Conservation (phyloP, 768 basidiomycete genomes). For the Fistulinella prunicolor region DNA sequence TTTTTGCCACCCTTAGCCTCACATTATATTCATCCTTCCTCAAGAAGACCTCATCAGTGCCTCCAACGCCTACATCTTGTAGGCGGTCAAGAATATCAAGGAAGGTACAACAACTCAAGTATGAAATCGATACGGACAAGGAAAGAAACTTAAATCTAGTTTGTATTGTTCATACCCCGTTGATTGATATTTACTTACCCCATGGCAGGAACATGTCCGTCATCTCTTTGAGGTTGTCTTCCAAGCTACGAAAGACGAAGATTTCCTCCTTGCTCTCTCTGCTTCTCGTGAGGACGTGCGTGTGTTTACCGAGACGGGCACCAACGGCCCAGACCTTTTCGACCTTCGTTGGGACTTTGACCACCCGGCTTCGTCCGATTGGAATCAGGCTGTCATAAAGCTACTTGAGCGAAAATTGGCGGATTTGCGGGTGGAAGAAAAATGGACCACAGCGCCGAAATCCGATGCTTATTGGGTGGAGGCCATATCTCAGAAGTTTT, state of each 20-base stretch:
- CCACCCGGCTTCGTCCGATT: neutral
- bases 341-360: constrained; percentile 1
- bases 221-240: neutral
- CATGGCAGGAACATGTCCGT: neutral
- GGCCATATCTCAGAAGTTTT: neutral
- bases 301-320: neutral
- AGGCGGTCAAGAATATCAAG: neutral
- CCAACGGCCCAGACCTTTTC: neutral
- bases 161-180: neutral
- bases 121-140: neutral
- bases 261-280: neutral
- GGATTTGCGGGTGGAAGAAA: neutral
- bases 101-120: neutral
- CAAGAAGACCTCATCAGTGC: neutral
- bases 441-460: neutral
- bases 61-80: neutral
- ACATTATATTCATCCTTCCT: neutral
- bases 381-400: neutral
- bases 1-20: too few species aligned
- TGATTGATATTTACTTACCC: neutral
- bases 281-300: neutral
- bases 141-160: neutral
- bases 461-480: neutral
- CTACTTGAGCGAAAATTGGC: neutral
- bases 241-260: neutral